Evolutionary conservation across 805 yeast species (phyloP), one percentile per base, ranked within the genome.

Genomic region (Saccharomyces paradoxus): DNA sequence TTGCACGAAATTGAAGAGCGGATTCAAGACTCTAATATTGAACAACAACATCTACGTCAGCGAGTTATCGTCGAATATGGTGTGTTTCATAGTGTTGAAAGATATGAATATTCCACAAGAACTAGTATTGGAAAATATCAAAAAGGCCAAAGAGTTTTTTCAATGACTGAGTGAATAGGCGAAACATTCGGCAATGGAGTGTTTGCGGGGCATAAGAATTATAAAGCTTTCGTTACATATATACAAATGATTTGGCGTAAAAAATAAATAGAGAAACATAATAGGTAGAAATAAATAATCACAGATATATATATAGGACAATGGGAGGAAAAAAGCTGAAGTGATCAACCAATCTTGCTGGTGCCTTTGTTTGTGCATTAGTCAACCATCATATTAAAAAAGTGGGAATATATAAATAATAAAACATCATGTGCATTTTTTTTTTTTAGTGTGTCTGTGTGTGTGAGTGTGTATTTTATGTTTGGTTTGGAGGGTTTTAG

Each of bases 1-100:
- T 60, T 89, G 94, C 48, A 83, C 87, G 51, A 91, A 89, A 68
- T 77, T 92, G 64, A 81, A 96, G 65, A 81, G 96, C 4, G 91
- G 89, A 62, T 89, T 92, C 70, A 84, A 81, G 59, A 84, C 87
- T 49, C 71, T 92, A 50, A 81, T 86, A 21, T 76, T 92, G 32
- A 83, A 86, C 56, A 96, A 74, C 51, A 67, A 68, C 10, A 64
- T 75, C 2, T 74, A 83, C 50, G 78, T 82, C 41, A 81, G 80
- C 56, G 79, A 81, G 26, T 71, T 82, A 48, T 81, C 86, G 8
- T 78, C 82, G 37, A 82, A 82, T 59, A 74, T 82, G 73, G 81
- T 81, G 68, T 80, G 83, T 49, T 82, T 82, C 76, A 77, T 82
- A 48, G 82, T 82, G 7, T 71, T 82, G 63, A 81, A 78, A 54